Evolutionary conservation across 345 rosid species (phyloP), one percentile per base, ranked within the genome.

Genomic region (Citrus inodora): DNA sequence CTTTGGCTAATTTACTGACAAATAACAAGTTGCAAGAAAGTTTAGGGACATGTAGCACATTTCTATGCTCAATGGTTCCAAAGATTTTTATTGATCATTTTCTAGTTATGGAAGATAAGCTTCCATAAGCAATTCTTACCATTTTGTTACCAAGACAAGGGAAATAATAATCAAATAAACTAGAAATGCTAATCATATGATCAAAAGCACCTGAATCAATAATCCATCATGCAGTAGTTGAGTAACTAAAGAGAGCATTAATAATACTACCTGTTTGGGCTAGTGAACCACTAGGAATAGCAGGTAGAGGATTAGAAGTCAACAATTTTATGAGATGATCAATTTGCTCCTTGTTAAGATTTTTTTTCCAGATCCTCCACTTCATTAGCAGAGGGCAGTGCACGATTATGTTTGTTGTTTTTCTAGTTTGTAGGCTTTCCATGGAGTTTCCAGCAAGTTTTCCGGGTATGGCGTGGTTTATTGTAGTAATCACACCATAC

Each of bases 401-500:
- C 11, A 2, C 11, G 3, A 0, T 0, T 9, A 38, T 38, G 0
- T 38, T 38, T 38, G 0, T 0, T 9, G 0, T 38, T 38, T 38
- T 38, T 8, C 1, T 0, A 38, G 10, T 38, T 0, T 38, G 3
- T 0, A 38, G 0, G 42, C 0, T 38, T 38, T 38, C 7, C 42
- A 8, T 38, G 42, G 42, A 38, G 10, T 38, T 38, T 38, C 42
- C 11, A 38, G 0, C 0, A 38, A 38, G 42, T 38, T 3, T 38
- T 0, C 10, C 1, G 3, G 0, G 42, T 38, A 38, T 38, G 10
- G 42, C 10, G 0, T 10, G 53, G 4, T 46, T 46, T 46, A 46
- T 46, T 46, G 1, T 13, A 46, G 5, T 14, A 46, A 46, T 10
- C 17, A 46, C 53, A 13, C 5, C 53, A 46, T 46, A 46, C 17